phyloP scores from a whole-genome alignment of 2,329 filamentous ascomycete genomes.

The Calonectria leucothoes region DNA sequence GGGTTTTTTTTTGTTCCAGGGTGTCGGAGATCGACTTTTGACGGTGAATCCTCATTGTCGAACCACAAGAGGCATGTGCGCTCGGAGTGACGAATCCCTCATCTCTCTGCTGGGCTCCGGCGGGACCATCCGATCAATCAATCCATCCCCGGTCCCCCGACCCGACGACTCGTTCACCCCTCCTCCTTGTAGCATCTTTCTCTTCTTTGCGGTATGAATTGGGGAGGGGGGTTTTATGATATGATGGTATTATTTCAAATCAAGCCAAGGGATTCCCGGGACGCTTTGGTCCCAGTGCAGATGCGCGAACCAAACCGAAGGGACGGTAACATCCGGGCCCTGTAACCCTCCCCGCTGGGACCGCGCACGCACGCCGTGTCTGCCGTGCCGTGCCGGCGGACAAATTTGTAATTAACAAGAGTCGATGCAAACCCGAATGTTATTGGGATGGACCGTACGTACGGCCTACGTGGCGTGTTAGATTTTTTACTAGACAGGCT shows the following conservation, averaged over 20 bases:
- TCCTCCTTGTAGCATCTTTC: too few relatives aligned
- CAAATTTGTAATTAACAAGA: not conserved
- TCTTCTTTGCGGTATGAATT: not conserved
- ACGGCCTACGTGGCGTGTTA: not conserved
- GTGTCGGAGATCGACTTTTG: not conserved
- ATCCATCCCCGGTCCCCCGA: not conserved
- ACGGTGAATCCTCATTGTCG: not conserved
- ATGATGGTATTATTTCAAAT: not conserved
- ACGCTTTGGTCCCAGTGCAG: not conserved
- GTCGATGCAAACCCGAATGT: not conserved
- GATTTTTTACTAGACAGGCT: not conserved
- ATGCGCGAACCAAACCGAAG: not conserved
- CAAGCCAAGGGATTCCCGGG: not conserved
- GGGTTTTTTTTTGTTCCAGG: not conserved
- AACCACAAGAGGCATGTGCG: not conserved
- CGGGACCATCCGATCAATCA: not conserved
- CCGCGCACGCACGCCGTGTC: not conserved
- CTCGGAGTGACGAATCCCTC: not conserved
- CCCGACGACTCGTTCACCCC: not conserved
- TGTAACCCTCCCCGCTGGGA: not conserved
- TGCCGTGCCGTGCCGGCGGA: conserved; percentile 5
- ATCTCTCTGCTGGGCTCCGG: not conserved
- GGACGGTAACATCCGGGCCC: conserved; percentile 5
- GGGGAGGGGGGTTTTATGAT: not conserved
- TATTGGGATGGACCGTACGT: not conserved